Evolutionary conservation across 306 rosid genomes (phyloP).

Genomic region (Crotalaria pallida): DNA sequence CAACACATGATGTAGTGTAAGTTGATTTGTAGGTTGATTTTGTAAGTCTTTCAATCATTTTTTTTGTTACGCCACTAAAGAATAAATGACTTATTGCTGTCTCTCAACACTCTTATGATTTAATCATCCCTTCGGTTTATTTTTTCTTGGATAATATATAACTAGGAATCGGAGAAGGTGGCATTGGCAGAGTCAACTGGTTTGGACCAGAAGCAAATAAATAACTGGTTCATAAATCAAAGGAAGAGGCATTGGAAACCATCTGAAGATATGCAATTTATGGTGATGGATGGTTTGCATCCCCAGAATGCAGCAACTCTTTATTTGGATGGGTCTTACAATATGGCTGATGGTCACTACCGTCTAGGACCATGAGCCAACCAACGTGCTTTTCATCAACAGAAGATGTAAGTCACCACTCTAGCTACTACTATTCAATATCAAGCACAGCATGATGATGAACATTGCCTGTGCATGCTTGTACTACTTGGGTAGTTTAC

Average conservation of each 20-base stretch:
- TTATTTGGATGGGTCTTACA: conserved; percentile 75
- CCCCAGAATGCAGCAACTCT: conserved; percentile 67
- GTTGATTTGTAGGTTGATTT: too few relatives aligned
- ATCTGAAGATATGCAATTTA: conserved; percentile 95
- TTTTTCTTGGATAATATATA: neutral
- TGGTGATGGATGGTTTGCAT: conserved; percentile 97
- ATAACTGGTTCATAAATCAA: conserved; percentile 97
- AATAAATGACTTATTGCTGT: neutral
- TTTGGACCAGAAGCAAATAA: conserved; percentile 94
- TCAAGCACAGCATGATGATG: neutral
- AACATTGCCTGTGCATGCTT: conserved; percentile 2
- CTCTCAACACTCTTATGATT: neutral
- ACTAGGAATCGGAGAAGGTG: conserved; percentile 91
- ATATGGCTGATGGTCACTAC: conserved; percentile 66
- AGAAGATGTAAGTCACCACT: neutral
- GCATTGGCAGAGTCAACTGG: conserved; percentile 95
- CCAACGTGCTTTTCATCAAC: neutral
- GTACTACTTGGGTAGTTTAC: conserved; percentile 1
- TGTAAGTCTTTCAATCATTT: too few relatives aligned
- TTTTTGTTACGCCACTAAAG: too few relatives aligned
- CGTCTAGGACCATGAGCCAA: conserved; percentile 72
- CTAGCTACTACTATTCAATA: conserved; percentile 11
- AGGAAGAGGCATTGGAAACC: conserved; percentile 99
- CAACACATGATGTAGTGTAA: too few relatives aligned
- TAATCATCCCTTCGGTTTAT: neutral